These are phyloP conservation scores for Cynanchum wilfordii DNA, from an alignment of 257 asterid species.

Conservation along the genomic window DNA sequence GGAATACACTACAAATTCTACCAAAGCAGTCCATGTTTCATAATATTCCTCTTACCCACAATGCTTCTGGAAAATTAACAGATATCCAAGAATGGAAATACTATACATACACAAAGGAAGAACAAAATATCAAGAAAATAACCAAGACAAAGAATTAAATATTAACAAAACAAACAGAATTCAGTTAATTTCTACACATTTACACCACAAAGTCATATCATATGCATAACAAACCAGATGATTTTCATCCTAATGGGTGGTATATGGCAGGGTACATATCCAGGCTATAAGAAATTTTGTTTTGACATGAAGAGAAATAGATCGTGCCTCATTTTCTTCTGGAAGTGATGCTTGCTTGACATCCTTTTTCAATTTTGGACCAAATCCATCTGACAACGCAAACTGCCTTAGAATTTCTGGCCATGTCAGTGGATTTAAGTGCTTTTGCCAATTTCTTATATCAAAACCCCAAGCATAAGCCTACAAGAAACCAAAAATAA, in stretches of 20 bases:
- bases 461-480: constrained; percentile 95
- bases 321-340: constrained; percentile 66
- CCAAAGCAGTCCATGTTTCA: background rate
- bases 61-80: background rate
- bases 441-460: constrained; percentile 71
- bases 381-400: constrained; percentile 89
- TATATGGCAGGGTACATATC: background rate
- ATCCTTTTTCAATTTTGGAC: constrained; percentile 66
- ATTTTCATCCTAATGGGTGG: background rate
- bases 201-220: background rate
- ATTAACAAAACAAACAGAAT: background rate
- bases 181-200: background rate
- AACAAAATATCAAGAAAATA: background rate
- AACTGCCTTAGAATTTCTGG: constrained; percentile 90
- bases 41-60: background rate
- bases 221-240: background rate
- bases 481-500: constrained; percentile 33
- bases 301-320: constrained; percentile 5
- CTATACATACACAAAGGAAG: background rate
- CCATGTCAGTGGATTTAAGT: constrained; percentile 80
- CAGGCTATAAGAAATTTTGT: background rate
- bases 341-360: constrained; percentile 28
- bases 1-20: background rate
- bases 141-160: background rate
- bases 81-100: too few species aligned